Evolutionary conservation across 768 basidiomycete genomes (phyloP).

Genomic region (Lactarius tabidus): DNA sequence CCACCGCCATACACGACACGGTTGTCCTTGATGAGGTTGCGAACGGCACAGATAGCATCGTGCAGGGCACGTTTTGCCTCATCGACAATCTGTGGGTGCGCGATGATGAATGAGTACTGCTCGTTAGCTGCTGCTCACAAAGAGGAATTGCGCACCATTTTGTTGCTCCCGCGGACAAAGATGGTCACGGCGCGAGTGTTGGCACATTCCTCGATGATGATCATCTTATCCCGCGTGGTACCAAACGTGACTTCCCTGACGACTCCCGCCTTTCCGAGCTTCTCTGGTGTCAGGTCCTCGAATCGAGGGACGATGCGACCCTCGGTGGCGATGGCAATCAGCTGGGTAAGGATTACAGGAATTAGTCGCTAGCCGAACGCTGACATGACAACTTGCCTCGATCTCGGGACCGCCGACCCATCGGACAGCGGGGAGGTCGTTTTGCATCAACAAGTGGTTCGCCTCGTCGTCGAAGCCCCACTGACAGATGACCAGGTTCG

Average conservation of each 20-base stretch:
- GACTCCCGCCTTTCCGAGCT: conserved; percentile 89
- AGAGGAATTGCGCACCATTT: conserved; percentile 70
- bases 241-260: conserved; percentile 95
- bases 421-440: conserved; percentile 92
- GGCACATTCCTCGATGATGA: conserved; percentile 97
- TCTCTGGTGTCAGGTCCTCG: conserved; percentile 87
- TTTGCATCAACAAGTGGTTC: conserved; percentile 97
- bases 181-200: conserved; percentile 95
- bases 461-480: conserved; percentile 99
- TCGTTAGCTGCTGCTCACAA: background rate
- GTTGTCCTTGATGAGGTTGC: conserved; percentile 92
- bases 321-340: conserved; percentile 97
- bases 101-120: background rate
- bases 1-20: conserved; percentile 98
- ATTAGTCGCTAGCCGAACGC: background rate
- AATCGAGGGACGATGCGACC: conserved; percentile 98
- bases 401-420: conserved; percentile 99
- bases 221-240: conserved; percentile 98
- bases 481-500: conserved; percentile 98
- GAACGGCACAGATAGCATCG: conserved; percentile 95
- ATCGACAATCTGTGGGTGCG: conserved; percentile 83
- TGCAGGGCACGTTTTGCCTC: conserved; percentile 98
- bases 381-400: conserved; percentile 53
- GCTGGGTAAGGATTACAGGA: conserved; percentile 44
- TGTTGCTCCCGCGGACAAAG: conserved; percentile 96